A percentile compares a stretch with the other conserved stretches of the same genome.
Evolutionary conservation across 1,284 basidiomycete genomes (phyloP).

Genomic region (Pseudomicrostroma phylloplanum): DNA sequence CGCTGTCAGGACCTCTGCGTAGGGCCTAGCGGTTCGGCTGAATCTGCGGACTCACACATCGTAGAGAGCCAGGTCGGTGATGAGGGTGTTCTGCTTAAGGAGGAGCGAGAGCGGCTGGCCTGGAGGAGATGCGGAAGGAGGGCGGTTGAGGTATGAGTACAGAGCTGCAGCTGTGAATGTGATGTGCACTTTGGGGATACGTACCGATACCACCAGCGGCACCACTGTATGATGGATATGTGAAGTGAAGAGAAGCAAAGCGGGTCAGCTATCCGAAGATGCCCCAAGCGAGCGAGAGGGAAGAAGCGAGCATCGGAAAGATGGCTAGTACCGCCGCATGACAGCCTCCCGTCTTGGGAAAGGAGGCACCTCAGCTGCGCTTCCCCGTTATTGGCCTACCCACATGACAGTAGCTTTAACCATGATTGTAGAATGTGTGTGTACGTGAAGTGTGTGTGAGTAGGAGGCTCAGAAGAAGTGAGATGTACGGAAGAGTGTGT

Average conservation of each 20-base stretch:
- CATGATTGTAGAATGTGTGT: conserved; percentile 17
- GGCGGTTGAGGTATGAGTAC: background rate
- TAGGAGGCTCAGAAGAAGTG: background rate
- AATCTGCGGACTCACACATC: conserved; percentile 73
- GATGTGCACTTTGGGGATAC: background rate
- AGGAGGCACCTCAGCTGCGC: no score
- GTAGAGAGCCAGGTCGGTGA: conserved; percentile 71
- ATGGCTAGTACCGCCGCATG: no score
- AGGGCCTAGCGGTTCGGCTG: background rate
- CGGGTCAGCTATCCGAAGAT: no score
- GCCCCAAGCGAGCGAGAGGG: no score
- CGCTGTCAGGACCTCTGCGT: background rate
- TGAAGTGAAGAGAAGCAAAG: no score
- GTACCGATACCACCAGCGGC: conserved; percentile 48
- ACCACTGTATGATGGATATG: conserved; percentile 13
- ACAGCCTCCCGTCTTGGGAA: no score
- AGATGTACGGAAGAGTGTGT: no score
- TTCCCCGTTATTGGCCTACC: background rate
- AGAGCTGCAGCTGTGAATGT: background rate
- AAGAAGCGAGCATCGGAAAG: background rate
- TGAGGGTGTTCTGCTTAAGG: conserved; percentile 73
- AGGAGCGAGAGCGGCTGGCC: conserved; percentile 87
- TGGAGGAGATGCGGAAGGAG: conserved; percentile 8
- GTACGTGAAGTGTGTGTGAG: background rate
- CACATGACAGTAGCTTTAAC: conserved; percentile 46